These are phyloP conservation scores for Pseudozyma thailandica DNA, from an alignment of 1,284 basidiomycete genomes.

Conservation along the genomic window DNA sequence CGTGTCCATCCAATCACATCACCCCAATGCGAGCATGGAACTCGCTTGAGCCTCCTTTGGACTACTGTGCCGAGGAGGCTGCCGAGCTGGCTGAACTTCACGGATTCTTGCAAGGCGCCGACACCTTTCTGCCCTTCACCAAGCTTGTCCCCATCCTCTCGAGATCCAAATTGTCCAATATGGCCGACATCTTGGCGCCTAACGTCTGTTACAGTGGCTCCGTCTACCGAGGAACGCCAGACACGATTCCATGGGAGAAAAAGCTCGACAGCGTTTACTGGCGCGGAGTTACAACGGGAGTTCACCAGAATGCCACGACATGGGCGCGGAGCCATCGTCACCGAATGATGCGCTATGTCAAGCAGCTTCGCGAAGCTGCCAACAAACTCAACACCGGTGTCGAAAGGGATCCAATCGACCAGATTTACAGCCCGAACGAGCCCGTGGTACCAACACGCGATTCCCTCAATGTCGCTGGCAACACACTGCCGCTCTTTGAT, in stretches of 20 bases:
- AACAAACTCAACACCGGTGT: constrained; percentile 18
- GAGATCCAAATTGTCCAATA: constrained; percentile 36
- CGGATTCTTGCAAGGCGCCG: constrained; percentile 32
- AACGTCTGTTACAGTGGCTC: constrained; percentile 29
- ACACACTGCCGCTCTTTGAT: constrained; percentile 35
- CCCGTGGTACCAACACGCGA: constrained; percentile 21
- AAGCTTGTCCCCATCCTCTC: constrained; percentile 34
- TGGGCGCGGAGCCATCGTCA: constrained; percentile 43
- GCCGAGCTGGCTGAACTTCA: constrained; percentile 15
- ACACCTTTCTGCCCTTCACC: constrained; percentile 21
- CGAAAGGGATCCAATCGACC: constrained; percentile 28
- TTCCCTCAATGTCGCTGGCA: constrained; percentile 26
- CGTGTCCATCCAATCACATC: constrained; percentile 33
- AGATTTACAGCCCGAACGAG: constrained; percentile 5
- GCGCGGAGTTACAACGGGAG: constrained; percentile 30
- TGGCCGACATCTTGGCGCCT: constrained; percentile 36
- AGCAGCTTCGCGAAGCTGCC: constrained; percentile 40
- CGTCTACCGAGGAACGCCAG: constrained; percentile 17
- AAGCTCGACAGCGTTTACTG: constrained; percentile 34
- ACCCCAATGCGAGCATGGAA: constrained; percentile 12
- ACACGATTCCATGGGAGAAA: constrained; percentile 17
- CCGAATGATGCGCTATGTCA: constrained; percentile 34
- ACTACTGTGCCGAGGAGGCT: constrained; percentile 24
- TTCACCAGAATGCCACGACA: constrained; percentile 8
- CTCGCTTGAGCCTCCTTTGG: constrained; percentile 19